Percentiles rank a stretch among this genome's conserved stretches.
These are phyloP conservation scores for Atalantia buxifolia DNA, from an alignment of 345 rosid species.

Conservation along the genomic window DNA sequence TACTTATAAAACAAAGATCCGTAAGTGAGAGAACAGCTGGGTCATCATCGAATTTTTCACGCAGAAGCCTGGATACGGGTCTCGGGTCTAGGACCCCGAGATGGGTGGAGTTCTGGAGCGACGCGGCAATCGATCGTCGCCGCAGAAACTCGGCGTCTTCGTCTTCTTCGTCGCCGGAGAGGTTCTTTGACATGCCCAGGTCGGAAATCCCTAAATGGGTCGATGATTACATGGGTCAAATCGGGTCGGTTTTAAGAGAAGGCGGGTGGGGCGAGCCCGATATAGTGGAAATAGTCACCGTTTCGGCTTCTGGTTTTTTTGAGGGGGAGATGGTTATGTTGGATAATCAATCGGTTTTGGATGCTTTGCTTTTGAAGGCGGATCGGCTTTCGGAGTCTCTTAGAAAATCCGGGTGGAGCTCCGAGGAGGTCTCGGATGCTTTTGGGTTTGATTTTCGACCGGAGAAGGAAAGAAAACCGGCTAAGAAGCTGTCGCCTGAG, in stretches of 20 bases:
- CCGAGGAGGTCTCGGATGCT: slow-evolving; percentile 91
- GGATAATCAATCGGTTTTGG: slow-evolving; percentile 77
- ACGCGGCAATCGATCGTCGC: slow-evolving; percentile 74
- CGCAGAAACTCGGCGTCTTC: slow-evolving; percentile 69
- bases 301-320: slow-evolving; percentile 84
- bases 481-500: slow-evolving; percentile 63
- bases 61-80: slow-evolving; percentile 66
- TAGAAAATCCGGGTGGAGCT: slow-evolving; percentile 94
- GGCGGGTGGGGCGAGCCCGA: slow-evolving; percentile 96
- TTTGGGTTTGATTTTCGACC: slow-evolving; percentile 79
- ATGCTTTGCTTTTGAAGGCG: slow-evolving; percentile 76
- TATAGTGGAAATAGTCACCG: slow-evolving; percentile 64
- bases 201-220: slow-evolving; percentile 81
- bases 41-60: slow-evolving; percentile 46
- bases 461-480: slow-evolving; percentile 76
- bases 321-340: slow-evolving; percentile 73
- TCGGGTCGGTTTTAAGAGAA: slow-evolving; percentile 74
- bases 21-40: slow-evolving; percentile 59
- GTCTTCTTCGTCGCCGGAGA: slow-evolving; percentile 70
- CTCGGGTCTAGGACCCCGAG: slow-evolving; percentile 56
- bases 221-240: slow-evolving; percentile 58
- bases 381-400: slow-evolving; percentile 89
- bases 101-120: slow-evolving; percentile 99
- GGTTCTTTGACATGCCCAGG: slow-evolving; percentile 67
- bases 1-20: slow-evolving; percentile 59